Evolutionary conservation across 345 rosid species (phyloP).

Genomic region (Luvunga scandens): DNA sequence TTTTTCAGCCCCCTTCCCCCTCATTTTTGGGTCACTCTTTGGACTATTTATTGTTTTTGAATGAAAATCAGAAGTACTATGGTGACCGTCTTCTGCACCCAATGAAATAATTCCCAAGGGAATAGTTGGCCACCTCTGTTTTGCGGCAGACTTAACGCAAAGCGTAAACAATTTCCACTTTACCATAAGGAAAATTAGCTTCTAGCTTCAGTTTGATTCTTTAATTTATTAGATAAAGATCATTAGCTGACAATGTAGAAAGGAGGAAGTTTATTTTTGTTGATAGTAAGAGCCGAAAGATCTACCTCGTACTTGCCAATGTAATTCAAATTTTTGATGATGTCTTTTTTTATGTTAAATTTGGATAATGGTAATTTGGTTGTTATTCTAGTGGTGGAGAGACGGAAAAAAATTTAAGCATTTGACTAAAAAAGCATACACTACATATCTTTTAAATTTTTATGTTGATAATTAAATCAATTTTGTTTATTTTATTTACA

Average conservation of each 20-base stretch:
- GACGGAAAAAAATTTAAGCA: background rate
- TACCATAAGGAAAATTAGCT: background rate
- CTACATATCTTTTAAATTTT: background rate
- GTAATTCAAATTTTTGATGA: no score
- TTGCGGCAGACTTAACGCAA: background rate
- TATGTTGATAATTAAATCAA: no score
- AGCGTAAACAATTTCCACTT: background rate
- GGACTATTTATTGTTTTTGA: no score
- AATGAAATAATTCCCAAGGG: background rate
- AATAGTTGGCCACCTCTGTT: background rate
- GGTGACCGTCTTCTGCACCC: background rate
- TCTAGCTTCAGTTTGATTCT: background rate
- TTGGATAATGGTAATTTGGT: background rate
- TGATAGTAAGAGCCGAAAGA: no score
- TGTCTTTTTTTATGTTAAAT: background rate
- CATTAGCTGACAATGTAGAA: background rate
- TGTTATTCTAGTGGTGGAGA: background rate
- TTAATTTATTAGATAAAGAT: background rate
- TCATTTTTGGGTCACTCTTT: no score
- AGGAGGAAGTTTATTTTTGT: no score
- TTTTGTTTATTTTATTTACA: no score
- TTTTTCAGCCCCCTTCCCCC: no score
- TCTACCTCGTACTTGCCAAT: background rate
- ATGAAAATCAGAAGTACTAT: background rate
- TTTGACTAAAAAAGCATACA: conserved; percentile 2